Conservation (phyloP, 495 filamentous ascomycete genomes). For the Elasticomyces elasticus region DNA sequence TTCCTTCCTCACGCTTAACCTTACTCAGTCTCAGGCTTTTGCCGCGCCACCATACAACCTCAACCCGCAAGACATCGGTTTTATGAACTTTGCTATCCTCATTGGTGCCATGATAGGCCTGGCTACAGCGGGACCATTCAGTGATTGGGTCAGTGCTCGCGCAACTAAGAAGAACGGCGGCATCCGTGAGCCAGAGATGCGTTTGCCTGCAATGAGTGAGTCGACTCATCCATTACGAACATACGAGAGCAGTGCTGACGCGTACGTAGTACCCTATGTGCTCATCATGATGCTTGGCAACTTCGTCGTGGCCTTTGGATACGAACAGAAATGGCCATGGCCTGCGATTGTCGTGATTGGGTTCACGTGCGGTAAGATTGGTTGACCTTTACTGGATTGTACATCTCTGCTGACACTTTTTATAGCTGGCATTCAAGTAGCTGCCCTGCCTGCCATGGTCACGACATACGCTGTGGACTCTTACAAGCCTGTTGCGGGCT, state of each 20-base stretch:
- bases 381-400: not conserved
- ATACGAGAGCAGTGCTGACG: not conserved
- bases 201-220: conserved; percentile 44
- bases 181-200: conserved; percentile 63
- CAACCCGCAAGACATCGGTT: conserved; percentile 43
- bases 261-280: conserved; percentile 39
- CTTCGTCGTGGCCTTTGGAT: conserved; percentile 52
- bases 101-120: conserved; percentile 47
- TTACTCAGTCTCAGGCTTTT: conserved; percentile 54
- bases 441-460: conserved; percentile 46
- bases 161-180: conserved; percentile 49
- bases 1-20: conserved; percentile 51
- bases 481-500: conserved; percentile 42
- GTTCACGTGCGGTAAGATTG: conserved; percentile 1
- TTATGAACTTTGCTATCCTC: conserved; percentile 41
- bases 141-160: conserved; percentile 49
- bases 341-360: conserved; percentile 41
- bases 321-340: conserved; percentile 36
- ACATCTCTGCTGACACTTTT: not conserved
- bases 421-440: conserved; percentile 45
- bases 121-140: conserved; percentile 47
- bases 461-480: conserved; percentile 49
- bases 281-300: conserved; percentile 50
- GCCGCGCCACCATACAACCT: conserved; percentile 51
- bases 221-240: not conserved